Base-by-base conservation (phyloP, 768 basidiomycete species). In the Mycena galopus region DNA sequence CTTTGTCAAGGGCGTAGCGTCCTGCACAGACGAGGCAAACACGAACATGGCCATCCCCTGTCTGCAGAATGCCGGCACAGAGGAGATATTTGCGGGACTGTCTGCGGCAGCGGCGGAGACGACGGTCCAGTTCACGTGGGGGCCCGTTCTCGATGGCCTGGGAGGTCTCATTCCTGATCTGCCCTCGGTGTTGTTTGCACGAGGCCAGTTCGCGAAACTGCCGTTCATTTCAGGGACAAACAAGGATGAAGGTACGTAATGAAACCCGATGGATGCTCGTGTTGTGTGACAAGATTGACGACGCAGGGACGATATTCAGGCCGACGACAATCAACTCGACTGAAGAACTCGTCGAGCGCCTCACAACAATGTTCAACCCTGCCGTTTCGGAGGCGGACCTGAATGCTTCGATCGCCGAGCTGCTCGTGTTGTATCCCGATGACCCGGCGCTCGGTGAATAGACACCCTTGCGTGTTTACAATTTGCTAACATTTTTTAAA, bases 151-250 rank as follows among this genome's bases (percentile, higher is more conserved):
- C 29, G 86, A 88, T 73, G 86, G 86, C 0, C 77, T 77, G 0
- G 77, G 72, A 1, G 86, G 86, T 0, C 50, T 87, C 8, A 76
- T 81, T 17, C 84, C 85, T 4, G 86, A 84, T 33, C 65, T 81
- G 1, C 81, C 86, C 0, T 84, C 84, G 5, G 78, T 47, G 27
- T 71, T 85, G 19, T 75, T 83, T 23, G 70, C 76, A 1, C 44
- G 67, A 4, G 84, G 85, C 0, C 76, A 78, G 1, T 85, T 85
- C 66, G 78, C 83, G 3, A 74, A 76, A 29, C 37, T 88, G 2
- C 86, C 87, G 2, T 85, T 86, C 71, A 86, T 88, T 23, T 77
- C 84, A 23, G 87, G 86, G 19, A 83, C 82, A 1, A 80, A 79
- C 67, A 77, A 84, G 21, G 53, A 56, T 4, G 27, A 56, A 17